phyloP scores from a whole-genome alignment of 495 filamentous ascomycete genomes.

The Diplogelasinospora grovesii region DNA sequence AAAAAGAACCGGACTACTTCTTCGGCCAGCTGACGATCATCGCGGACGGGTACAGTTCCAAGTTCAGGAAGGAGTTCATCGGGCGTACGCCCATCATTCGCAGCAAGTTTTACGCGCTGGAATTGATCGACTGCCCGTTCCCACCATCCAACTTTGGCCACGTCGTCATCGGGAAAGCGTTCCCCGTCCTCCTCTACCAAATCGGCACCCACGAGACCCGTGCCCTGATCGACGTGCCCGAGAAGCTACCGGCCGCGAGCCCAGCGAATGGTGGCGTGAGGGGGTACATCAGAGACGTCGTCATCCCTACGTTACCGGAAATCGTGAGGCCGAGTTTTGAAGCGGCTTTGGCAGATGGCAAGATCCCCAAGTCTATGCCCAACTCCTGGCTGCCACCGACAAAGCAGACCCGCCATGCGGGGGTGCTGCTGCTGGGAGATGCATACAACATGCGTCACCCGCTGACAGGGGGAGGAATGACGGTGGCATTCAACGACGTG shows the following conservation, averaged over 20 bases:
- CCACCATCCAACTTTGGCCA: slow-evolving; percentile 71
- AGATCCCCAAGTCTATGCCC: slow-evolving; percentile 74
- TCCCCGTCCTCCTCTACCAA: slow-evolving; percentile 89
- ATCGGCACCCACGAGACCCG: slow-evolving; percentile 94
- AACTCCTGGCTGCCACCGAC: slow-evolving; percentile 84
- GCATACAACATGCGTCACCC: slow-evolving; percentile 97
- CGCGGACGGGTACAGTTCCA: slow-evolving; percentile 89
- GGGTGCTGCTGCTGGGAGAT: slow-evolving; percentile 79
- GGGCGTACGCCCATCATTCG: slow-evolving; percentile 59
- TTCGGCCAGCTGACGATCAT: slow-evolving; percentile 83
- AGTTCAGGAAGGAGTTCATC: slow-evolving; percentile 80
- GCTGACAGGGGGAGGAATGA: slow-evolving; percentile 92
- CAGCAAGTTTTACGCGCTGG: slow-evolving; percentile 85
- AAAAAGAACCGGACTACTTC: slow-evolving; percentile 61
- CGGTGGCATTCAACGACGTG: slow-evolving; percentile 85
- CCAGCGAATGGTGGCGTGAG: slow-evolving; percentile 71
- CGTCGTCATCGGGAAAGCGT: slow-evolving; percentile 72
- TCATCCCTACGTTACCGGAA: slow-evolving; percentile 72
- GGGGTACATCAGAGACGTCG: slow-evolving; percentile 66
- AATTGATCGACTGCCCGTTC: slow-evolving; percentile 79
- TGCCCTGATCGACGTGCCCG: slow-evolving; percentile 84
- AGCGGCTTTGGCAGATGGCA: slow-evolving; percentile 66
- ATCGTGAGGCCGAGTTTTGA: slow-evolving; percentile 65
- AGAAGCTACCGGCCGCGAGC: slow-evolving; percentile 64
- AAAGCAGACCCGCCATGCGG: slow-evolving; percentile 58